Percentiles rank a stretch among this genome's conserved stretches.
Evolutionary conservation across 1,284 basidiomycete genomes (phyloP).

Genomic region (Trichosporon sp.): DNA sequence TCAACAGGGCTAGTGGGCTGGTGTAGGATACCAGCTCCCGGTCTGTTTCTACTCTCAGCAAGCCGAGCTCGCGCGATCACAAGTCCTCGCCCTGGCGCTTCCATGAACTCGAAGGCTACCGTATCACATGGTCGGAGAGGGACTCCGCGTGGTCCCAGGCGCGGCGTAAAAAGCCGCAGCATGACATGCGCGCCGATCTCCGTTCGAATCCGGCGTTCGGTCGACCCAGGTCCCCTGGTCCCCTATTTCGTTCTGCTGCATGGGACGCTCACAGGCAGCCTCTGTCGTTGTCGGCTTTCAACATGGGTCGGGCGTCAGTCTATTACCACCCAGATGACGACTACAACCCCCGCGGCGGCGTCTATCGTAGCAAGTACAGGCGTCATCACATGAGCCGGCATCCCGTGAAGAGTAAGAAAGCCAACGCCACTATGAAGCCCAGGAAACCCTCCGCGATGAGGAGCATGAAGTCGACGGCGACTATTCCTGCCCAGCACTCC

Average conservation of each 20-base stretch:
- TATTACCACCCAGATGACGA: not conserved
- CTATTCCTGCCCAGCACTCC: too few species aligned
- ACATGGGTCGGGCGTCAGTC: not conserved
- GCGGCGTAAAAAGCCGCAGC: not conserved
- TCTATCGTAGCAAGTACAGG: too few species aligned
- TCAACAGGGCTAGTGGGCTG: not conserved
- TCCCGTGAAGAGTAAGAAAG: not conserved
- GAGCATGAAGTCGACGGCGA: too few species aligned
- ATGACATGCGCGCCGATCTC: not conserved
- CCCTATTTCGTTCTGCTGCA: not conserved
- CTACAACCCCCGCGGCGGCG: not conserved
- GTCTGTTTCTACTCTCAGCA: not conserved
- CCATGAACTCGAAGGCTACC: not conserved
- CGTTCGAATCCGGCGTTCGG: not conserved
- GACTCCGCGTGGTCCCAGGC: not conserved
- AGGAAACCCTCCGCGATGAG: too few species aligned
- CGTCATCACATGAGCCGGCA: too few species aligned
- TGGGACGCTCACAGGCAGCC: not conserved
- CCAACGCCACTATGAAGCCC: not conserved
- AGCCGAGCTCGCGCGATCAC: not conserved
- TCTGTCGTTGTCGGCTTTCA: not conserved
- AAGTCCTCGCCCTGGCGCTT: not conserved
- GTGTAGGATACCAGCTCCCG: not conserved
- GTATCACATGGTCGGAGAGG: not conserved
- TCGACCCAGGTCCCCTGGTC: not conserved